These are phyloP conservation scores for Nannizziopsis arthrosporioides DNA, from an alignment of 2,329 filamentous ascomycete genomes.

Conservation along the genomic window DNA sequence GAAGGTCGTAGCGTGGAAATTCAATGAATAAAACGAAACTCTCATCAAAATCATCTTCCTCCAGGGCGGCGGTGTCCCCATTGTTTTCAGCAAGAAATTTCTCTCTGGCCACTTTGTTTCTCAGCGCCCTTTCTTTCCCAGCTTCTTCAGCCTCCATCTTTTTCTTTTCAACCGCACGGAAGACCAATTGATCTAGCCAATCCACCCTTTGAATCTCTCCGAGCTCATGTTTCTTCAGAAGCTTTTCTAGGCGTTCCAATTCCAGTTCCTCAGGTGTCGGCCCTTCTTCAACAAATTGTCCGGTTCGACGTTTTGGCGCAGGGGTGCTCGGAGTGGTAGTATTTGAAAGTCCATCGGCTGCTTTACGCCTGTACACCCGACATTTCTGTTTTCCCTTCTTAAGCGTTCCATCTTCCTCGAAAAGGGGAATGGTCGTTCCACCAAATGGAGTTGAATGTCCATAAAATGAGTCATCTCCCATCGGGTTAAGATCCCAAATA, in stretches of 20 bases:
- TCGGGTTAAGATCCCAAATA: conserved; percentile 83
- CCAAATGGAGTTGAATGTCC: conserved; percentile 83
- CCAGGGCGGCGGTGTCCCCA: conserved; percentile 23
- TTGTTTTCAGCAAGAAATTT: conserved; percentile 20
- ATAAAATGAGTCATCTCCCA: conserved; percentile 55
- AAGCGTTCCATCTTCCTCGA: conserved; percentile 81
- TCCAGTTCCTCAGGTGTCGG: conserved; percentile 65
- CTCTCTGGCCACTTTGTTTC: conserved; percentile 27
- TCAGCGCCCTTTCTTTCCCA: conserved; percentile 45
- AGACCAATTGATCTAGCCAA: conserved; percentile 93
- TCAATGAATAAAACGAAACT: conserved; percentile 81
- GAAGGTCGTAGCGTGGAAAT: conserved; percentile 87
- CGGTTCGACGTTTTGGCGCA: conserved; percentile 43
- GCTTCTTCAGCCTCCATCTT: conserved; percentile 53
- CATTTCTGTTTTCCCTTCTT: conserved; percentile 91
- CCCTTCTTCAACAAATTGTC: conserved; percentile 36
- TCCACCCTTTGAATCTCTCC: conserved; percentile 85
- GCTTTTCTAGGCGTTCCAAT: conserved; percentile 71
- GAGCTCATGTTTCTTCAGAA: conserved; percentile 98
- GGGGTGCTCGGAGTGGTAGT: conserved; percentile 65
- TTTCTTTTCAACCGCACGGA: conserved; percentile 73
- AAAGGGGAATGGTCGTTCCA: conserved; percentile 83
- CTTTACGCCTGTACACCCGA: conserved; percentile 65
- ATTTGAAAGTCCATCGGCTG: conserved; percentile 72
- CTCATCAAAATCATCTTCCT: conserved; percentile 32